Percentiles rank a stretch among this genome's conserved stretches.
Conservation (phyloP, 2,329 filamentous ascomycete species). For the Scedosporium apiospermum region DNA sequence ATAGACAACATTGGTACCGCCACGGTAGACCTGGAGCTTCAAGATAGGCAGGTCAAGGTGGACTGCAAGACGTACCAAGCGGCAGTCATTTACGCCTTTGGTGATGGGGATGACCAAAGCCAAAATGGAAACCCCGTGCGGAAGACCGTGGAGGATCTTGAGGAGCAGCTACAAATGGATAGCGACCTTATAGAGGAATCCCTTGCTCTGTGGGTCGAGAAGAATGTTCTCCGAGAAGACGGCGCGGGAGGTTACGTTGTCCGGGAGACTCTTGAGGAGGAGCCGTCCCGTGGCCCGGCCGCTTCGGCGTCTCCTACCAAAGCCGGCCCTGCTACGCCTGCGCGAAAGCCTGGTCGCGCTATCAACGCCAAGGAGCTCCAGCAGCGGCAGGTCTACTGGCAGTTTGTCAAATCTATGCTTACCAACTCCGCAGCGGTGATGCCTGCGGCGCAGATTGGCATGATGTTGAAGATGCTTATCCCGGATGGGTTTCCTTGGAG, state of each 20-base stretch:
- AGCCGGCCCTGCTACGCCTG: conserved; percentile 10
- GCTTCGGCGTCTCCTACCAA: conserved; percentile 18
- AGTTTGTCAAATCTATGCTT: conserved; percentile 90
- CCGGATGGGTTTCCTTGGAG: conserved; percentile 83
- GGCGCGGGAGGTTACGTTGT: conserved; percentile 51
- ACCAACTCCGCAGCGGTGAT: conserved; percentile 78
- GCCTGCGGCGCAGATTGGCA: conserved; percentile 70
- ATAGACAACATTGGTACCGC: conserved; percentile 73
- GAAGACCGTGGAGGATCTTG: conserved; percentile 36
- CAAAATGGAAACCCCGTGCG: conserved; percentile 31
- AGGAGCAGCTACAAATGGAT: conserved; percentile 58
- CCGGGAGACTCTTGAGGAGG: conserved; percentile 51
- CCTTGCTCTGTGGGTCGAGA: conserved; percentile 62
- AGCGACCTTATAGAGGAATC: conserved; percentile 60
- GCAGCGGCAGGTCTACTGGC: conserved; percentile 63
- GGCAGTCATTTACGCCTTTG: conserved; percentile 75
- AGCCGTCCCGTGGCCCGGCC: conserved; percentile 15
- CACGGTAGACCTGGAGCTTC: conserved; percentile 70
- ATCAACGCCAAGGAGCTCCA: conserved; percentile 48
- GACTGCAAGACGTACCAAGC: conserved; percentile 80
- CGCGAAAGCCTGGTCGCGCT: neutral
- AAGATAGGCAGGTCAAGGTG: conserved; percentile 65
- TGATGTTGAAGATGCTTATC: conserved; percentile 93
- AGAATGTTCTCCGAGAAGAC: conserved; percentile 52
- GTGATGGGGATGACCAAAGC: conserved; percentile 1